Evolutionary conservation across 2,329 filamentous ascomycete genomes (phyloP).

Genomic region (Diaporthe citri): DNA sequence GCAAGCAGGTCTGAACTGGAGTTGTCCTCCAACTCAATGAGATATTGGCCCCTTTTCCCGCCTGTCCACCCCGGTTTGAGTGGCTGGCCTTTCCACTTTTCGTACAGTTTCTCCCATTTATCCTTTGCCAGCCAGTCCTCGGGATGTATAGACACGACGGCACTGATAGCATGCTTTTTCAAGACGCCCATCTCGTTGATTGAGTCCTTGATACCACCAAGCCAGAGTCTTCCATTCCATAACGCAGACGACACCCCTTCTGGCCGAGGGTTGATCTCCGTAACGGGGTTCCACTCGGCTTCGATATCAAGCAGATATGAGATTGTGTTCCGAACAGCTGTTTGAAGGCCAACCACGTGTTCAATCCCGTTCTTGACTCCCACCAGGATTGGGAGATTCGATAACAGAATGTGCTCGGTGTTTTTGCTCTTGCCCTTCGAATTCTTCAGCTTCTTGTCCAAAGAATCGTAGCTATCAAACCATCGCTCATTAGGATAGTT

Average conservation of each 20-base stretch:
- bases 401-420: rapidly evolving
- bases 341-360: not conserved
- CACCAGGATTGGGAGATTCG: not conserved
- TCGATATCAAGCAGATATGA: constrained; percentile 4
- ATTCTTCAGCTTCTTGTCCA: not conserved
- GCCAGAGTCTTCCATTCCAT: not conserved
- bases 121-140: not conserved
- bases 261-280: not conserved
- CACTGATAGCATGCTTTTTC: not conserved
- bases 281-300: not conserved
- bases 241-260: not conserved
- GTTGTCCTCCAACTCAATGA: not conserved
- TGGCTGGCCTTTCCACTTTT: not conserved
- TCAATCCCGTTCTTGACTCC: not conserved
- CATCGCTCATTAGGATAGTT: not conserved
- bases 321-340: not conserved
- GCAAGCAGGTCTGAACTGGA: not conserved
- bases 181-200: not conserved
- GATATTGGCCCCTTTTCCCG: not conserved
- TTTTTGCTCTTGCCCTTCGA: not conserved
- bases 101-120: not conserved
- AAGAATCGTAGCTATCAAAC: constrained; percentile 7
- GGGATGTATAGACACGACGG: not conserved
- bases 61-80: not conserved
- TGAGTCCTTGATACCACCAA: constrained; percentile 20